Conservation (phyloP, 768 basidiomycete species). For the Leccinellum luteum region DNA sequence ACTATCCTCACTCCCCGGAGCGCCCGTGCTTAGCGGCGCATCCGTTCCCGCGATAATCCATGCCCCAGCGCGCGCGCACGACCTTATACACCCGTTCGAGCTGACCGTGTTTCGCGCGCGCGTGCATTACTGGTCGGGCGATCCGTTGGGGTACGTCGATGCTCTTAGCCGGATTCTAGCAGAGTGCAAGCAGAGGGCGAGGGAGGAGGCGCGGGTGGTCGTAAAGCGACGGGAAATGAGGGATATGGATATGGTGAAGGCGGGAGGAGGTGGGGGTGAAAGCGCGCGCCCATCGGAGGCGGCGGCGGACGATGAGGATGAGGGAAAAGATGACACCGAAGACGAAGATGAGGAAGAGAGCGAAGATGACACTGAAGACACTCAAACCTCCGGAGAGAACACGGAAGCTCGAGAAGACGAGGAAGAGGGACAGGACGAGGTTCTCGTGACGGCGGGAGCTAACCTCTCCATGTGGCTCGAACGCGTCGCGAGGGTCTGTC, state of each 20-base stretch:
- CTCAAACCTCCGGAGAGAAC: neutral
- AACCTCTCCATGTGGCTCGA: constrained; percentile 77
- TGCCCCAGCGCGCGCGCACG: constrained; percentile 26
- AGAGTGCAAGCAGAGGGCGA: constrained; percentile 55
- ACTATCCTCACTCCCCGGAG: constrained; percentile 3
- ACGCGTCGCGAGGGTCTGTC: constrained; percentile 66
- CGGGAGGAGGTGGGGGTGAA: neutral
- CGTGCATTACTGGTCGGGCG: constrained; percentile 78
- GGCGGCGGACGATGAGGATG: constrained; percentile 14
- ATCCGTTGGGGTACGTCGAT: constrained; percentile 78
- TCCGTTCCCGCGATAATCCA: neutral
- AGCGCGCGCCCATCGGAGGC: neutral
- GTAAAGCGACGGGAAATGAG: constrained; percentile 10
- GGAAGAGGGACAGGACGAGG: constrained; percentile 12
- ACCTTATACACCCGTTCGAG: constrained; percentile 42
- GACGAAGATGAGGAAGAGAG: neutral
- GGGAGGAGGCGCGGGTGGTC: constrained; percentile 27
- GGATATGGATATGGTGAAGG: neutral
- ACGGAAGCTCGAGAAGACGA: constrained; percentile 3
- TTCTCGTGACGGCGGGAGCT: constrained; percentile 27
- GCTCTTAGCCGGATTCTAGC: constrained; percentile 60
- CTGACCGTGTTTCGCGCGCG: constrained; percentile 68
- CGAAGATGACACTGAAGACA: neutral
- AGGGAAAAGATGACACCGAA: neutral
- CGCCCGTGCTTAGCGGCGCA: neutral